Percentiles rank a stretch among this genome's conserved stretches.
phyloP scores from a whole-genome alignment of 2,329 filamentous ascomycete genomes.

The Amesomyces nigricolor region DNA sequence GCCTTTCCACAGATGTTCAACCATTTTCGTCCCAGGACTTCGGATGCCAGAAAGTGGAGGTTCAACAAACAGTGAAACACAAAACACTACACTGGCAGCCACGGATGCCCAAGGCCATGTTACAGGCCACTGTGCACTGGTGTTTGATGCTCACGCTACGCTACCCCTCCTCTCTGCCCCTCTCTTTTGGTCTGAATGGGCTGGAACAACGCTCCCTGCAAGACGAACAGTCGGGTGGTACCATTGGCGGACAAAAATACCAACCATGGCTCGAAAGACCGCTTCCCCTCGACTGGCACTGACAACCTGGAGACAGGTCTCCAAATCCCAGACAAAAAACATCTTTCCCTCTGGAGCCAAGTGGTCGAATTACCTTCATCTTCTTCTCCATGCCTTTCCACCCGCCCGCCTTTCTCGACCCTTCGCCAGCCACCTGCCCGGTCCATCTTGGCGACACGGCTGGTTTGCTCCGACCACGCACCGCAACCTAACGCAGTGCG shows the following conservation, averaged over 20 bases:
- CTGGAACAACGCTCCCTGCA: slow-evolving; percentile 13
- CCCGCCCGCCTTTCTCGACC: slow-evolving; percentile 5
- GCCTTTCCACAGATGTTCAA: background rate
- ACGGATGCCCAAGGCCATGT: slow-evolving; percentile 4
- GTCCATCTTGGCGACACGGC: slow-evolving; percentile 2
- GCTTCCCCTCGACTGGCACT: background rate
- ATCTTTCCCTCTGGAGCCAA: slow-evolving; percentile 21
- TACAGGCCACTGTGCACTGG: slow-evolving; percentile 13
- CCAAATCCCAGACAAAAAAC: background rate
- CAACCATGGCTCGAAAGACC: background rate
- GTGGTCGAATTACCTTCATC: slow-evolving; percentile 17
- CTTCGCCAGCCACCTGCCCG: slow-evolving; percentile 1
- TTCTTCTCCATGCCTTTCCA: background rate
- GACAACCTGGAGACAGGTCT: background rate
- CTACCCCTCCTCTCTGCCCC: slow-evolving; percentile 19
- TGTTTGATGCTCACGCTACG: slow-evolving; percentile 21
- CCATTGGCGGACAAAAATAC: slow-evolving; percentile 1
- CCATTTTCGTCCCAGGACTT: background rate
- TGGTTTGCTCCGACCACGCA: background rate
- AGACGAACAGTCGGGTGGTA: slow-evolving; percentile 1
- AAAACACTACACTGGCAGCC: background rate
- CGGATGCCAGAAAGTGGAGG: background rate
- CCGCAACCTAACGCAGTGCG: background rate
- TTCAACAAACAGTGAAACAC: background rate
- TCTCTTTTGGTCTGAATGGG: slow-evolving; percentile 11